phyloP scores from a whole-genome alignment of 352 stramenopile species.

The Phytophthora foliorum region DNA sequence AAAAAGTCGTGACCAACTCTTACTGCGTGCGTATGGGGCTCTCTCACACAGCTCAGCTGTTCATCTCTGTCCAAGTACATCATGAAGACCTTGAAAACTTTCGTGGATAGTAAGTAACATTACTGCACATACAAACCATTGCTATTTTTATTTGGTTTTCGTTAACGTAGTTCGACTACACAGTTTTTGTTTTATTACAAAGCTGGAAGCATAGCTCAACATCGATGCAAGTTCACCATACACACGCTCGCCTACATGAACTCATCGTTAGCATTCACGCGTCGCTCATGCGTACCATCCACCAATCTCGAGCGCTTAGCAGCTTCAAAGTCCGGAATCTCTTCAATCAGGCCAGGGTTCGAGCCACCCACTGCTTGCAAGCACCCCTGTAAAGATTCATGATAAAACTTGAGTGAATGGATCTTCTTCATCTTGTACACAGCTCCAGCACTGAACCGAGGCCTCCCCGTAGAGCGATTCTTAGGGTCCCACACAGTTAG shows the following conservation, averaged over 20 bases:
- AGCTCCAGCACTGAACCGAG: neutral
- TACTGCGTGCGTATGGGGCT: constrained; percentile 80
- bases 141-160: too few species aligned
- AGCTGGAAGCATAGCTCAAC: too few species aligned
- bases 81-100: too few species aligned
- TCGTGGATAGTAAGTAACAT: too few species aligned
- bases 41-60: constrained; percentile 77
- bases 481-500: neutral
- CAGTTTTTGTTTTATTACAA: too few species aligned
- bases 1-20: constrained; percentile 67
- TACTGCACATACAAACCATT: too few species aligned
- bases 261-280: too few species aligned
- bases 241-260: too few species aligned
- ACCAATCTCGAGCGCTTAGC: neutral
- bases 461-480: neutral
- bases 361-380: neutral
- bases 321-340: neutral
- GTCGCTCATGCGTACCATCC: too few species aligned
- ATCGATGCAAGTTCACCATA: too few species aligned
- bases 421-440: constrained; percentile 13
- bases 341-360: neutral
- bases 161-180: too few species aligned
- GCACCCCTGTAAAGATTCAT: neutral
- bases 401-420: neutral
- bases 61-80: constrained; percentile 77